Evolutionary conservation across 129 eudicot species (phyloP).

Genomic region (Smallanthus sonchifolius): DNA sequence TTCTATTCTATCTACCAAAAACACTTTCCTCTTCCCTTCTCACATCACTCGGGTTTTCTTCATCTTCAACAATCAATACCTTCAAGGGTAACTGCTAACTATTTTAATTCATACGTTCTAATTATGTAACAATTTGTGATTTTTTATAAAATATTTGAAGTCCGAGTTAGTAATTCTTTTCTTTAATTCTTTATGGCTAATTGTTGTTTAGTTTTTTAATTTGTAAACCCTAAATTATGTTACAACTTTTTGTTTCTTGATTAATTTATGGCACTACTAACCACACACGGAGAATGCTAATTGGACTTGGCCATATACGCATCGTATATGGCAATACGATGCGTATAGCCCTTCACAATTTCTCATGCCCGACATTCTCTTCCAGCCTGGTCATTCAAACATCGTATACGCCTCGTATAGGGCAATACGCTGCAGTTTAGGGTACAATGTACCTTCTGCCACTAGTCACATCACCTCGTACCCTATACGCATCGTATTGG

Average conservation of each 20-base stretch:
- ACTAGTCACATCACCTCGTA: too few relatives aligned
- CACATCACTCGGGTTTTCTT: not conserved
- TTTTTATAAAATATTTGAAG: not conserved
- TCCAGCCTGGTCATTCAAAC: too few relatives aligned
- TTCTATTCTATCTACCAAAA: not conserved
- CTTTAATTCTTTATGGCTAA: not conserved
- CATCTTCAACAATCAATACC: not conserved
- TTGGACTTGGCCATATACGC: too few relatives aligned
- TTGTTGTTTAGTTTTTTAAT: not conserved
- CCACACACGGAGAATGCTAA: too few relatives aligned
- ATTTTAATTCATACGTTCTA: not conserved
- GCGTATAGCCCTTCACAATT: too few relatives aligned
- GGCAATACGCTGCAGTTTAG: too few relatives aligned
- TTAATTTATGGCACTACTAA: too few relatives aligned
- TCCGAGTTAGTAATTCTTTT: not conserved
- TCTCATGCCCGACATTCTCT: too few relatives aligned
- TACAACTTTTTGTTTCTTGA: not conserved
- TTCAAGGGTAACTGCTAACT: slow-evolving; percentile 18
- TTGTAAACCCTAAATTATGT: not conserved
- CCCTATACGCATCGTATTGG: too few relatives aligned
- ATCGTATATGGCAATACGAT: too few relatives aligned
- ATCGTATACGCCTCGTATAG: too few relatives aligned
- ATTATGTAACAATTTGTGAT: not conserved
- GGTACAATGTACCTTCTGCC: too few relatives aligned
- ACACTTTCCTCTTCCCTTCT: not conserved